A percentile compares a stretch with the other conserved stretches of the same genome.
Evolutionary conservation across 2,329 filamentous ascomycete genomes (phyloP).

Genomic region (Aspergillus novoparasiticus): DNA sequence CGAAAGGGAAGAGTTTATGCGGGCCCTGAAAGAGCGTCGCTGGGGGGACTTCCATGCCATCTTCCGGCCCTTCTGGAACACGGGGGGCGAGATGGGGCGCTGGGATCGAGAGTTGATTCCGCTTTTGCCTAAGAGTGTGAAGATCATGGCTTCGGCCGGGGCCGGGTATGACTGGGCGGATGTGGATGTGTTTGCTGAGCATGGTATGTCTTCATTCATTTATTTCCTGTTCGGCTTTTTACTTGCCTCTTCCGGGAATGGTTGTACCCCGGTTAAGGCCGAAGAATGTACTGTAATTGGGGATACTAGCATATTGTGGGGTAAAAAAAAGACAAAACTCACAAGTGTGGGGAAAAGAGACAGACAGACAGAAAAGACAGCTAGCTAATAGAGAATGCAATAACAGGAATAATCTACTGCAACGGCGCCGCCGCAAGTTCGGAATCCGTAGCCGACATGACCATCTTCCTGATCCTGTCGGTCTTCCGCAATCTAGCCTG

Average conservation of each 20-base stretch:
- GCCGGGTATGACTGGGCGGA: constrained; percentile 68
- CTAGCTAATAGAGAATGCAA: background rate
- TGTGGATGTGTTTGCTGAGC: constrained; percentile 61
- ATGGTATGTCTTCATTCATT: constrained; percentile 47
- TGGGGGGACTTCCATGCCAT: constrained; percentile 49
- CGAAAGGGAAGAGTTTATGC: constrained; percentile 42
- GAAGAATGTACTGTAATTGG: background rate
- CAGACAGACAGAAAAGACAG: background rate
- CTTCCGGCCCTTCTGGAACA: constrained; percentile 65
- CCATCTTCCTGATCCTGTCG: constrained; percentile 68
- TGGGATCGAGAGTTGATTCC: constrained; percentile 63
- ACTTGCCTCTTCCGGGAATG: background rate
- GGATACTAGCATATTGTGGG: background rate
- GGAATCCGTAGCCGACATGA: constrained; percentile 73
- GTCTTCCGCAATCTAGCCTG: constrained; percentile 70
- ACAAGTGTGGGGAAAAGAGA: constrained; percentile 8
- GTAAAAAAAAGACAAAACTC: background rate
- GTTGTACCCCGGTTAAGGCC: background rate
- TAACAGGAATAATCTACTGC: constrained; percentile 57
- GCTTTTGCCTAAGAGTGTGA: constrained; percentile 55
- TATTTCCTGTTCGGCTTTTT: too few relatives aligned
- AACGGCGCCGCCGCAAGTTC: constrained; percentile 71
- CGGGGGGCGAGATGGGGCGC: constrained; percentile 65
- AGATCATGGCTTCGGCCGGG: constrained; percentile 62
- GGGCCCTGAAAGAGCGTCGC: constrained; percentile 44